These are phyloP conservation scores for Zymoseptoria brevis DNA, from an alignment of 2,329 filamentous ascomycete genomes.

Conservation along the genomic window DNA sequence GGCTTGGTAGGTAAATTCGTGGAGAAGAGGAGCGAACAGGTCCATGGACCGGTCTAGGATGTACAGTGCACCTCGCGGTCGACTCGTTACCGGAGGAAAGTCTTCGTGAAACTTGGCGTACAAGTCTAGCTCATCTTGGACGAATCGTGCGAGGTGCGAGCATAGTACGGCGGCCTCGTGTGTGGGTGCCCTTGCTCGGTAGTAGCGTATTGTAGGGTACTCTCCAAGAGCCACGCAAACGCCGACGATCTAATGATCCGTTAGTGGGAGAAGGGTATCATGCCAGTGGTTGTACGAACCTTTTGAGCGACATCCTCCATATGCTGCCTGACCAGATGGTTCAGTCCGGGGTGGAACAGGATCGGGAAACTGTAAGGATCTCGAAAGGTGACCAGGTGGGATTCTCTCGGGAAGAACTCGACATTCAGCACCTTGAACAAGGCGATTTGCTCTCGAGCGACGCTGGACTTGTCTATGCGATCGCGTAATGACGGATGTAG, in stretches of 20 bases:
- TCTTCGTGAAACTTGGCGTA: conserved; percentile 78
- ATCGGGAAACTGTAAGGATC: conserved; percentile 95
- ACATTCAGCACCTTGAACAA: conserved; percentile 75
- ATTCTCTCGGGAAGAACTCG: conserved; percentile 85
- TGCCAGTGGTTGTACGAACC: conserved; percentile 41
- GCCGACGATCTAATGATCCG: conserved; percentile 58
- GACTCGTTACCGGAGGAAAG: conserved; percentile 70
- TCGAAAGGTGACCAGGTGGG: conserved; percentile 80
- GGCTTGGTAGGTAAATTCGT: conserved; percentile 97
- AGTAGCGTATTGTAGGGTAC: conserved; percentile 88
- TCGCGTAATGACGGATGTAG: conserved; percentile 63
- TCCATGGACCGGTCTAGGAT: conserved; percentile 94
- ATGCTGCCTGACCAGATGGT: conserved; percentile 71
- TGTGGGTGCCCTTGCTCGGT: conserved; percentile 62
- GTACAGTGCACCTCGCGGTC: conserved; percentile 74
- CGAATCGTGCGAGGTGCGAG: conserved; percentile 78
- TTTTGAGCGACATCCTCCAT: conserved; percentile 82
- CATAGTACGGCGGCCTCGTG: conserved; percentile 87
- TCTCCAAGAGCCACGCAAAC: conserved; percentile 90
- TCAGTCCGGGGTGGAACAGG: conserved; percentile 85
- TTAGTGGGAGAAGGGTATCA: neutral
- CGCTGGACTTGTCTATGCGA: conserved; percentile 63
- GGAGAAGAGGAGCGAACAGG: conserved; percentile 73
- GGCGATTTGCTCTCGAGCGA: conserved; percentile 65
- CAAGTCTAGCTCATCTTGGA: conserved; percentile 83